These are phyloP conservation scores for Ocimum tenuiflorum DNA, from an alignment of 257 asterid species.

Conservation along the genomic window DNA sequence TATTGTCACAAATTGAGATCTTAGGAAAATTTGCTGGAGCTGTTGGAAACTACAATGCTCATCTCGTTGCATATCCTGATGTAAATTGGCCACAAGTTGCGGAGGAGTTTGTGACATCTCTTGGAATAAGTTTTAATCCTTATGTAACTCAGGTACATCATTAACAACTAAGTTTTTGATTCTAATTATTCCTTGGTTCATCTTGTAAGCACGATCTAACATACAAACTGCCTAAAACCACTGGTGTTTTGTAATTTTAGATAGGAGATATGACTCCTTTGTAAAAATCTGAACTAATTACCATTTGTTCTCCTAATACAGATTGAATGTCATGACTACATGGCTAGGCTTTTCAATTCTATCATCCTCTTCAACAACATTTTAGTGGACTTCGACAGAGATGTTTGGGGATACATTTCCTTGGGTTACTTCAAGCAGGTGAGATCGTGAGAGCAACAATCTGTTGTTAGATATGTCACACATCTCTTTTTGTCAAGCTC, in stretches of 20 bases:
- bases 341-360: slow-evolving; percentile 70
- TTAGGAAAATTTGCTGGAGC: slow-evolving; percentile 70
- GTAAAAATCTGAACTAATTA: neutral
- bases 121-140: slow-evolving; percentile 47
- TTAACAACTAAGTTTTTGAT: neutral
- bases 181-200: neutral
- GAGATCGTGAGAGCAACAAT: slow-evolving; percentile 28
- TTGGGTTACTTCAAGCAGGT: slow-evolving; percentile 85
- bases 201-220: neutral
- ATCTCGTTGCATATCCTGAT: slow-evolving; percentile 49
- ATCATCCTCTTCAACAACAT: slow-evolving; percentile 68
- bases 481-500: neutral
- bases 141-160: slow-evolving; percentile 44
- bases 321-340: slow-evolving; percentile 91
- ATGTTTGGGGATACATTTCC: slow-evolving; percentile 82
- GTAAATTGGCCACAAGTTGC: slow-evolving; percentile 45
- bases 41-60: slow-evolving; percentile 66
- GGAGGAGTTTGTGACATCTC: slow-evolving; percentile 54
- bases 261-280: neutral
- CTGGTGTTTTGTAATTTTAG: neutral
- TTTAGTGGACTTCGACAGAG: slow-evolving; percentile 66
- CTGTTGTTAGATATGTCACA: neutral
- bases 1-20: slow-evolving; percentile 28
- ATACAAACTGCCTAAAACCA: neutral
- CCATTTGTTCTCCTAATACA: slow-evolving; percentile 28